phyloP scores from a whole-genome alignment of 805 yeast genomes.

The Blastobotrys chiropterorum region DNA sequence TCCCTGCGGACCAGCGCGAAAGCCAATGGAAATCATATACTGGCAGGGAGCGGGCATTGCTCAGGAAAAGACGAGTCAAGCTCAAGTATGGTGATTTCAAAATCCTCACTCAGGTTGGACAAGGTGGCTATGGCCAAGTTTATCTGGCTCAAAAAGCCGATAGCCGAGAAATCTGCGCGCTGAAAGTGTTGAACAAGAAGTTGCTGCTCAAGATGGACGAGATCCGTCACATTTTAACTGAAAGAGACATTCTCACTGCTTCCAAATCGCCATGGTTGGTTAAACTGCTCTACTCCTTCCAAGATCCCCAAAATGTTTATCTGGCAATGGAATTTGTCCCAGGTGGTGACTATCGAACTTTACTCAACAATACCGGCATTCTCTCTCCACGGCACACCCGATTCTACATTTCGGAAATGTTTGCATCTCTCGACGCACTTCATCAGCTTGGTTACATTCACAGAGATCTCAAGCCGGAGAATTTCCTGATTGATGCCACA shows the following conservation, averaged over 20 bases:
- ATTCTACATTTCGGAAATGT: conserved; percentile 94
- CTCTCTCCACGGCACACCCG: conserved; percentile 92
- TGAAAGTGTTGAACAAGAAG: conserved; percentile 84
- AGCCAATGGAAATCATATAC: conserved; percentile 72
- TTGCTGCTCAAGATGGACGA: conserved; percentile 85
- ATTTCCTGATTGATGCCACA: conserved; percentile 78
- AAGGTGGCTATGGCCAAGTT: conserved; percentile 99
- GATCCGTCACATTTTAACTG: conserved; percentile 91
- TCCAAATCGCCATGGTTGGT: conserved; percentile 96
- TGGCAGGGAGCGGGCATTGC: conserved; percentile 74
- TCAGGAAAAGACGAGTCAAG: conserved; percentile 83
- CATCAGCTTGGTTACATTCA: conserved; percentile 96
- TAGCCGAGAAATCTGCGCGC: conserved; percentile 90
- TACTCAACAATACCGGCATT: conserved; percentile 87
- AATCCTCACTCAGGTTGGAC: conserved; percentile 97
- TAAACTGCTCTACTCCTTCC: conserved; percentile 88
- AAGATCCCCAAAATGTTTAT: conserved; percentile 81
- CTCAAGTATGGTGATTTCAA: conserved; percentile 94
- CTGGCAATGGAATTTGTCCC: conserved; percentile 99
- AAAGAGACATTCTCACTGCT: conserved; percentile 93
- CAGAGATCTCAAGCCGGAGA: conserved; percentile 94
- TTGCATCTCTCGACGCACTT: conserved; percentile 84
- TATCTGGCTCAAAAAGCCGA: conserved; percentile 90
- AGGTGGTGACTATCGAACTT: conserved; percentile 96
- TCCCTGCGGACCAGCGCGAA: conserved; percentile 35